phyloP scores from a whole-genome alignment of 768 basidiomycete genomes.

The Sarcodon sp. region DNA sequence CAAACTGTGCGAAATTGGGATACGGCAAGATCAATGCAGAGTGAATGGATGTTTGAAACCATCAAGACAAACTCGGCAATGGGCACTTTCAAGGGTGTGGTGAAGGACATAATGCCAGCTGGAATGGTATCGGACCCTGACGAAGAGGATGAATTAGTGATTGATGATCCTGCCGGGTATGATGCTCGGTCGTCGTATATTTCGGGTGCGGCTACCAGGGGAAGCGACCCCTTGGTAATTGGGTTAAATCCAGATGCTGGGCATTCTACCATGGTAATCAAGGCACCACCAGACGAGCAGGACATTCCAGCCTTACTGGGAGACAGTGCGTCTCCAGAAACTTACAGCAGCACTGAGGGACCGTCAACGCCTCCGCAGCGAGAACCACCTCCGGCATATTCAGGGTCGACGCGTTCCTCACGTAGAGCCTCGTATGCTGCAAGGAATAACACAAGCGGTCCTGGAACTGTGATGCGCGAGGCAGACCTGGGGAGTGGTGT shows the following conservation, averaged over 20 bases:
- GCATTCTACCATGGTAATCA: conserved; percentile 67
- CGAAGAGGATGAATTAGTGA: conserved; percentile 28
- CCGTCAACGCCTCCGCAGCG: conserved; percentile 24
- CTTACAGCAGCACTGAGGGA: conserved; percentile 25
- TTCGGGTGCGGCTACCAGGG: conserved; percentile 47
- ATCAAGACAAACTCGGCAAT: conserved; percentile 58
- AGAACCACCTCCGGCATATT: conserved; percentile 67
- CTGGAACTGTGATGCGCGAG: conserved; percentile 63
- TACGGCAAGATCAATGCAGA: conserved; percentile 51
- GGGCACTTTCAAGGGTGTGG: conserved; percentile 66
- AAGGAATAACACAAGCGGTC: conserved; percentile 25
- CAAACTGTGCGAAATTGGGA: conserved; percentile 62
- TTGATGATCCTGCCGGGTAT: conserved; percentile 22
- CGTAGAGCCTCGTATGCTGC: conserved; percentile 74
- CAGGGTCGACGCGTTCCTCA: conserved; percentile 46
- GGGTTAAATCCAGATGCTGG: conserved; percentile 40
- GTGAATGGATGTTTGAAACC: conserved; percentile 96
- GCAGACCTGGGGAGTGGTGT: conserved; percentile 82
- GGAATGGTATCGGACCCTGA: conserved; percentile 46
- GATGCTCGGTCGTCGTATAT: conserved; percentile 36
- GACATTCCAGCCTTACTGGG: conserved; percentile 27
- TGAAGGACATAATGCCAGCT: conserved; percentile 47
- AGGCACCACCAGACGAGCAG: conserved; percentile 25
- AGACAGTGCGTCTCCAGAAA: conserved; percentile 25
- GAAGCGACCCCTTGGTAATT: conserved; percentile 38